Evolutionary conservation across 2,329 filamentous ascomycete species (phyloP).

Genomic region (Capronia americana): DNA sequence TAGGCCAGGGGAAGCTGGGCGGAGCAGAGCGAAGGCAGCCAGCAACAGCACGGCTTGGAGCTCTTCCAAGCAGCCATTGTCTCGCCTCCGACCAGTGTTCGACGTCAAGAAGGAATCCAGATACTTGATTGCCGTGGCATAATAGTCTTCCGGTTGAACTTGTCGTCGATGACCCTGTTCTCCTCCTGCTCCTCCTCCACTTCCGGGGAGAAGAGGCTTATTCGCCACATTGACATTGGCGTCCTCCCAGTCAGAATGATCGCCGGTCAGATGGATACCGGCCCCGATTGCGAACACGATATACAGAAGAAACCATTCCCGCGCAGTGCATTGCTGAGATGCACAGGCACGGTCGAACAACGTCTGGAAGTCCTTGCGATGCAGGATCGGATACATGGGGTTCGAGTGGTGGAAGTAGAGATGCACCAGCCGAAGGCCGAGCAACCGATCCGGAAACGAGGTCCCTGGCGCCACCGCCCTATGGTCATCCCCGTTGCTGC

Average conservation of each 20-base stretch:
- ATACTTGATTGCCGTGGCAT: not conserved
- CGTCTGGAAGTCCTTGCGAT: not conserved
- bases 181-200: not conserved
- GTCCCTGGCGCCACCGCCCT: not conserved
- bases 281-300: not conserved
- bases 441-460: not conserved
- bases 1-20: not conserved
- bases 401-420: constrained; percentile 5
- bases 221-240: not conserved
- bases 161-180: not conserved
- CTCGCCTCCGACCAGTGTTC: not conserved
- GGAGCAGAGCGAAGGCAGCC: constrained; percentile 1
- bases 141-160: not conserved
- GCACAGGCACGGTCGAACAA: constrained; percentile 2
- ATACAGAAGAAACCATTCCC: not conserved
- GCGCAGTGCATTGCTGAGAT: not conserved
- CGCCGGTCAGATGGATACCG: not conserved
- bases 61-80: not conserved
- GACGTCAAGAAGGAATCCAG: not conserved
- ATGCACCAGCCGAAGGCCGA: not conserved
- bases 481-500: not conserved
- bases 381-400: constrained; percentile 1
- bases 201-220: not conserved
- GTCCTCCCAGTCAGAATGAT: not conserved
- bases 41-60: not conserved